phyloP scores from a whole-genome alignment of 2,329 filamentous ascomycete genomes.

The Cytospora schulzeri region DNA sequence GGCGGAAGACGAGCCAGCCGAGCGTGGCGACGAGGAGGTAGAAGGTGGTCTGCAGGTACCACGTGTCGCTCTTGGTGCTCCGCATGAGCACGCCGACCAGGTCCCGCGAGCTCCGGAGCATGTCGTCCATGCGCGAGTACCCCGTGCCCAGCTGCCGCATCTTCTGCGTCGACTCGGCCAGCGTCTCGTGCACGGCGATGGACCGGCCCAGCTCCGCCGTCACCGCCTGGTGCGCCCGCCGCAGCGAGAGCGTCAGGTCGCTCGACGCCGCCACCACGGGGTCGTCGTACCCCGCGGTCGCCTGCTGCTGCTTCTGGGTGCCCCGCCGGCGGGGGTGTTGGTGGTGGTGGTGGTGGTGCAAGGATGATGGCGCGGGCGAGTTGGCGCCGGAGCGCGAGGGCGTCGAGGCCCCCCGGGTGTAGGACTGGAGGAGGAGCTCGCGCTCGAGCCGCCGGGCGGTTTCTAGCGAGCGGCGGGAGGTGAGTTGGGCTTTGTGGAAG shows the following conservation, averaged over 20 bases:
- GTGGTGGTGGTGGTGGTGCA: too few relatives aligned
- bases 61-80: conserved; percentile 94
- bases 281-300: conserved; percentile 57
- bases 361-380: conserved; percentile 34
- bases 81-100: conserved; percentile 78
- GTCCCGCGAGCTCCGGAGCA: conserved; percentile 73
- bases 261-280: conserved; percentile 75
- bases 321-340: conserved; percentile 11
- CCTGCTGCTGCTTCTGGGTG: conserved; percentile 32
- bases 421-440: conserved; percentile 70
- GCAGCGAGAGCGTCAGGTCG: conserved; percentile 82
- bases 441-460: conserved; percentile 75
- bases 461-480: conserved; percentile 74
- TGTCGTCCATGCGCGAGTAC: conserved; percentile 76
- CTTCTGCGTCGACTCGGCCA: conserved; percentile 81
- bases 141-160: conserved; percentile 79
- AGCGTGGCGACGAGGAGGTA: conserved; percentile 79
- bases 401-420: conserved; percentile 41
- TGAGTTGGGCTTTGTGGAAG: conserved; percentile 81
- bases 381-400: conserved; percentile 38
- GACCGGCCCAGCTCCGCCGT: conserved; percentile 81
- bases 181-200: conserved; percentile 85
- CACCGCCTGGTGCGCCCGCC: conserved; percentile 85
- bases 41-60: conserved; percentile 91
- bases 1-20: conserved; percentile 81